phyloP scores from a whole-genome alignment of 129 eudicot species.

The Apium graveolens region DNA sequence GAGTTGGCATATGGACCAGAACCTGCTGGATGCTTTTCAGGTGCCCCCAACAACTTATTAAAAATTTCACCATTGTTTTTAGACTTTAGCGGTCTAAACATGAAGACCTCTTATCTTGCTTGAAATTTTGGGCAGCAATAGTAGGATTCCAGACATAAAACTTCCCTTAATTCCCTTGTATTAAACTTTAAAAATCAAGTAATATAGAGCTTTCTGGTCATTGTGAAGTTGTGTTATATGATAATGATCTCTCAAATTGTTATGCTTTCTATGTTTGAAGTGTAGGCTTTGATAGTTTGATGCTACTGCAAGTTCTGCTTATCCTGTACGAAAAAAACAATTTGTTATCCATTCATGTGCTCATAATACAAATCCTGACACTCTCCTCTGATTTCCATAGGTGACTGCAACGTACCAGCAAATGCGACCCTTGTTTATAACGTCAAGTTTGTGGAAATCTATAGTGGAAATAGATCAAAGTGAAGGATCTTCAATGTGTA shows the following conservation, averaged over 20 bases:
- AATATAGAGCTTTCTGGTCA: neutral
- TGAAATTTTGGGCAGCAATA: neutral
- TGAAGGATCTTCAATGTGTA: constrained; percentile 6
- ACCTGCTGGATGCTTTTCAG: constrained; percentile 98
- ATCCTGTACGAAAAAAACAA: neutral
- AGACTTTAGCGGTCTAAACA: neutral
- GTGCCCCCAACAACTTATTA: constrained; percentile 22
- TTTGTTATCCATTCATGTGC: neutral
- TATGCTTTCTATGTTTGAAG: neutral
- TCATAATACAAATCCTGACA: neutral
- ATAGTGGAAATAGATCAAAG: constrained; percentile 58
- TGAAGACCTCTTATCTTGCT: neutral
- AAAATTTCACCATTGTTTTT: neutral
- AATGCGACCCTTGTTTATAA: constrained; percentile 87
- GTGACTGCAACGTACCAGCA: constrained; percentile 91
- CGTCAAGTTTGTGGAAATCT: constrained; percentile 55
- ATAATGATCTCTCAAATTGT: neutral
- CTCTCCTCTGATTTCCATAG: constrained; percentile 26
- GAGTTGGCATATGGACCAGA: constrained; percentile 94
- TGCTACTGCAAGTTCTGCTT: neutral
- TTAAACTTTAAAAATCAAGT: neutral
- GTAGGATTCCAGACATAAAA: neutral
- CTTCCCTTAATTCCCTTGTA: neutral
- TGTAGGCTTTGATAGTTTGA: neutral
- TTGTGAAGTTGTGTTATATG: neutral